phyloP scores from a whole-genome alignment of 2,329 filamentous ascomycete genomes.

The Alternaria postmessia region DNA sequence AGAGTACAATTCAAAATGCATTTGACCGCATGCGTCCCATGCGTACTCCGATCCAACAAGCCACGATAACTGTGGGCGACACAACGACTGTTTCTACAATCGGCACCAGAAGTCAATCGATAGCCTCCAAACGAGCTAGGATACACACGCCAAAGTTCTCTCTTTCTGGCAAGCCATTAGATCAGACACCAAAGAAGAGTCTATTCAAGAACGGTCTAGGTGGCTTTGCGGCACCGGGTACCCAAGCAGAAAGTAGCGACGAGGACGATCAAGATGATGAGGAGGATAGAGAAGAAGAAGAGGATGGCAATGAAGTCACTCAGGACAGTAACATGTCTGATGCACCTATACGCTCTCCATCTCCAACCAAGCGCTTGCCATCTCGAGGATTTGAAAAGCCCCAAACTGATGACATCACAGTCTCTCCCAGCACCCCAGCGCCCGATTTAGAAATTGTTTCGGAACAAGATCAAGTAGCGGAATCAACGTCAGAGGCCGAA shows the following conservation, averaged over 20 bases:
- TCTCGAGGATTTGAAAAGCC: slow-evolving; percentile 23
- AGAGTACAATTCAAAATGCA: slow-evolving; percentile 63
- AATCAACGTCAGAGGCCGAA: slow-evolving; percentile 13
- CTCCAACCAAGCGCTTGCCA: slow-evolving; percentile 17
- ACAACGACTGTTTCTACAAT: slow-evolving; percentile 72
- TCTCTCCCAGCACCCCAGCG: slow-evolving; percentile 24
- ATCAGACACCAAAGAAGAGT: slow-evolving; percentile 39
- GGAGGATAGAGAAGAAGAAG: slow-evolving; percentile 18
- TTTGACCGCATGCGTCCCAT: slow-evolving; percentile 72
- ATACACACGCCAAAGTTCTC: slow-evolving; percentile 53
- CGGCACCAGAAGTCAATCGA: slow-evolving; percentile 56
- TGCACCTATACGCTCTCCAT: slow-evolving; percentile 25
- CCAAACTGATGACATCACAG: slow-evolving; percentile 25
- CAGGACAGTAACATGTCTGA: slow-evolving; percentile 27
- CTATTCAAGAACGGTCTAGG: slow-evolving; percentile 58
- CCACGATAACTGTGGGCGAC: slow-evolving; percentile 78
- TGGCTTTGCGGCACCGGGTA: slow-evolving; percentile 65
- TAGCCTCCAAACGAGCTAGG: slow-evolving; percentile 59
- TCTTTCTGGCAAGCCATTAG: slow-evolving; percentile 36
- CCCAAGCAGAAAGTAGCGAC: slow-evolving; percentile 47
- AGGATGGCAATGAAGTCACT: slow-evolving; percentile 26
- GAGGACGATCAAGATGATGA: slow-evolving; percentile 29
- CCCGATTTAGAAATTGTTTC: background rate
- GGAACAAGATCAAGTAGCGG: slow-evolving; percentile 12
- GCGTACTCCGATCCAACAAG: slow-evolving; percentile 68